Conservation (phyloP, 2,329 filamentous ascomycete genomes). For the Botrytis hyacinthi region DNA sequence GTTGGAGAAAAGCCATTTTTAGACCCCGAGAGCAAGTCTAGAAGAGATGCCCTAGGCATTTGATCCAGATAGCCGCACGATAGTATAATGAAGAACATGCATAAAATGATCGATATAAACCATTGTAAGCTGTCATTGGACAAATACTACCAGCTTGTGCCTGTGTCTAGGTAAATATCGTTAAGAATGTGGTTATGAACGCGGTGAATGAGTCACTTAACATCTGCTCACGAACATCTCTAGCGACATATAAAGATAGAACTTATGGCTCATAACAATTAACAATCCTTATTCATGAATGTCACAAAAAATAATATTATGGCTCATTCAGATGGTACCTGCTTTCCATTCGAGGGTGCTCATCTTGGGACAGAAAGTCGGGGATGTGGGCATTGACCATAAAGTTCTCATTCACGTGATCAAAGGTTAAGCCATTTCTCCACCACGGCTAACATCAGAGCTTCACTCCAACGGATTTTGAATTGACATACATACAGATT, state of each 20-base stretch:
- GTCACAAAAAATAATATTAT: background rate
- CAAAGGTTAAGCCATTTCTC: background rate
- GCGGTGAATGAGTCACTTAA: conserved; percentile 3
- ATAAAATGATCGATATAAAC: background rate
- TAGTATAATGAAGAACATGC: background rate
- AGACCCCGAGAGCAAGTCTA: conserved; percentile 46
- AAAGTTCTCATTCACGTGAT: background rate
- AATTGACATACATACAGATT: background rate
- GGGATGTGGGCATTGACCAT: background rate
- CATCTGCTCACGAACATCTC: background rate
- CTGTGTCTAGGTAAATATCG: background rate
- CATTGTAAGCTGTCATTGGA: background rate
- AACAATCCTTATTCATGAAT: background rate
- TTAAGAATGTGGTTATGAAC: background rate
- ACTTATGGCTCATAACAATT: background rate
- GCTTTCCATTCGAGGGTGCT: background rate
- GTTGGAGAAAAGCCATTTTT: conserved; percentile 52
- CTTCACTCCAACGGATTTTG: background rate
- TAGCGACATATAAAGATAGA: background rate
- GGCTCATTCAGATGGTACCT: background rate
- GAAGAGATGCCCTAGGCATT: conserved; percentile 42
- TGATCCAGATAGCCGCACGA: background rate
- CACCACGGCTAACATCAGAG: background rate
- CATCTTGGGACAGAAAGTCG: background rate
- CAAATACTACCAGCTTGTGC: background rate